Evolutionary conservation across 2,329 filamentous ascomycete genomes (phyloP).

Genomic region (Achaetomium macrosporum): DNA sequence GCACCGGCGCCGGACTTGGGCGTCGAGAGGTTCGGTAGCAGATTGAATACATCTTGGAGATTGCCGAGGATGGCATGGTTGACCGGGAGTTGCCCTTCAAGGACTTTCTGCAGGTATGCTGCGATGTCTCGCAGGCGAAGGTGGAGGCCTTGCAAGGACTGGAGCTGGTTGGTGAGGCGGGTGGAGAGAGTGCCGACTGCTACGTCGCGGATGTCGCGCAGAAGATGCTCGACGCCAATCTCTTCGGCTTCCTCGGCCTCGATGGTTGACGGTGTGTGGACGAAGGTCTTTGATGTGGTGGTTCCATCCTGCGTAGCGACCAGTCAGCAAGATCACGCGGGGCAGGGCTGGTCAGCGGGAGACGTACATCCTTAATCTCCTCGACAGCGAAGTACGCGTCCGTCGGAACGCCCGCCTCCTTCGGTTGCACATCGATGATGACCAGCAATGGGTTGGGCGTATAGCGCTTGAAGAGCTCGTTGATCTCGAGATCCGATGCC

Average conservation of each 20-base stretch:
- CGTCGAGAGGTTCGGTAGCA: conserved; percentile 90
- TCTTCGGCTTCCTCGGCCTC: conserved; percentile 98
- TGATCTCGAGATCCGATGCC: conserved; percentile 96
- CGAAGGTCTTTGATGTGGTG: conserved; percentile 93
- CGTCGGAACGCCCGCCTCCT: conserved; percentile 94
- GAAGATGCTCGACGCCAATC: conserved; percentile 95
- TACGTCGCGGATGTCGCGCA: conserved; percentile 96
- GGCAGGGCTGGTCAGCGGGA: conserved; percentile 16
- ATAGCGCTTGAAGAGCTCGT: conserved; percentile 99
- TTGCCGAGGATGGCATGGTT: conserved; percentile 97
- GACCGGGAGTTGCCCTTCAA: conserved; percentile 85
- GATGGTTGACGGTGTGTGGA: conserved; percentile 96
- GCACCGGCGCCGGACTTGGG: conserved; percentile 59
- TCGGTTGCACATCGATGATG: conserved; percentile 97
- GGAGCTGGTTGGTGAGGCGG: conserved; percentile 93
- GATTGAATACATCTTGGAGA: conserved; percentile 98
- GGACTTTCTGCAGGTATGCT: conserved; percentile 90
- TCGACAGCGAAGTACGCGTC: conserved; percentile 99
- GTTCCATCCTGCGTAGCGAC: conserved; percentile 75
- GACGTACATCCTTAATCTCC: conserved; percentile 95
- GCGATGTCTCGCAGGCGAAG: conserved; percentile 92
- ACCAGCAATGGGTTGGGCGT: conserved; percentile 93
- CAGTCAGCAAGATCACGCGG: conserved; percentile 9
- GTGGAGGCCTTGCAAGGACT: conserved; percentile 94
- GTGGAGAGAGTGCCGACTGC: conserved; percentile 95